A percentile compares a stretch with the other conserved stretches of the same genome.
phyloP scores from a whole-genome alignment of 495 filamentous ascomycete genomes.

The Oidiodendron maius region DNA sequence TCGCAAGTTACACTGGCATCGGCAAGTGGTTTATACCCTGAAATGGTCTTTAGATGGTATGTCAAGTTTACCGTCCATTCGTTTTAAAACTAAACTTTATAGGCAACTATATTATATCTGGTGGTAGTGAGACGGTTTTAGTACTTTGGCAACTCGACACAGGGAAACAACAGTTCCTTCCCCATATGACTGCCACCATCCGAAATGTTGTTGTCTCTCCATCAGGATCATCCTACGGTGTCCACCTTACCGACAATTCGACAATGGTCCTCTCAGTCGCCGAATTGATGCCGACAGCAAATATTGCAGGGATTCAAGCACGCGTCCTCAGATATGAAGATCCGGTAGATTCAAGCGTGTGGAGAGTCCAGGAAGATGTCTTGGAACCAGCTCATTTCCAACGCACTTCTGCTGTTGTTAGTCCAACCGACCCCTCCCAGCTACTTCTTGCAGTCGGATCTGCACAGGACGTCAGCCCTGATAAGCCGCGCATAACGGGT shows the following conservation, averaged over 20 bases:
- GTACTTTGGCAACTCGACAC: conserved; percentile 96
- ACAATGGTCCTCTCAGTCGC: conserved; percentile 81
- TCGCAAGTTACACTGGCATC: conserved; percentile 81
- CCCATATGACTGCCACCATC: conserved; percentile 79
- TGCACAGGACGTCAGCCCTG: conserved; percentile 27
- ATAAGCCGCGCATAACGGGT: conserved; percentile 23
- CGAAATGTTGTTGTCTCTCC: conserved; percentile 79
- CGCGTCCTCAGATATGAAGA: conserved; percentile 14
- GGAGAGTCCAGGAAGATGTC: conserved; percentile 23
- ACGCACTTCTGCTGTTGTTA: conserved; percentile 41
- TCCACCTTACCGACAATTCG: conserved; percentile 87
- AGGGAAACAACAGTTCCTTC: conserved; percentile 68
- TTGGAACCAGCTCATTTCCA: conserved; percentile 39
- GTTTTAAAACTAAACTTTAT: conserved; percentile 6
- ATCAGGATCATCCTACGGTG: conserved; percentile 67
- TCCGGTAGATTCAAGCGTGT: conserved; percentile 9
- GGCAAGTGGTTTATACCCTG: conserved; percentile 68
- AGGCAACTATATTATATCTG: conserved; percentile 97
- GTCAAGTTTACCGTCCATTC: conserved; percentile 17
- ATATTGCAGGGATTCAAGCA: conserved; percentile 76
- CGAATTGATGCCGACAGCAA: conserved; percentile 73
- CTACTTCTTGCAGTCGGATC: conserved; percentile 54
- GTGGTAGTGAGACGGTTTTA: conserved; percentile 82
- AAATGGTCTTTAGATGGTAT: conserved; percentile 90
- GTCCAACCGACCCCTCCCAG: conserved; percentile 48